Conservation (phyloP, 1,284 basidiomycete species). For the Melampsora abietis-canadensis region DNA sequence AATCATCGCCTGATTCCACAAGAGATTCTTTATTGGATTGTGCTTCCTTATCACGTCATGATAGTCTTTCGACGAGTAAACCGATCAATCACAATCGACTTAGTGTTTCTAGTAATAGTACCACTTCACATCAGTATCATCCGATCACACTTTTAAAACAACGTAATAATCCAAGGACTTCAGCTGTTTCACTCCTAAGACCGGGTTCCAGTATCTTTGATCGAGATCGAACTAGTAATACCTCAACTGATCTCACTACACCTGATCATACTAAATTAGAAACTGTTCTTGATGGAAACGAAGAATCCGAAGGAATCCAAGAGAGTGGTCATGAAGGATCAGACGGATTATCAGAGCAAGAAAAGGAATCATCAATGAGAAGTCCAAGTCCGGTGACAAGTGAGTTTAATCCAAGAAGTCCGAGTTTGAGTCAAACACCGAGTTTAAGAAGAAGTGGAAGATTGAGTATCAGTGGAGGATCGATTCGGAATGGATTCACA, state of each 20-base stretch:
- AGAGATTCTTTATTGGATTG: constrained; percentile 1
- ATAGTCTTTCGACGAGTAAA: not conserved
- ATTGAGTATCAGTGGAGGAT: not conserved
- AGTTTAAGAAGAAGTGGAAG: not conserved
- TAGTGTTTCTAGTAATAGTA: not conserved
- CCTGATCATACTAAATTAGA: constrained; percentile 8
- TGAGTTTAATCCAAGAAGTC: not conserved
- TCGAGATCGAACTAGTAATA: not conserved
- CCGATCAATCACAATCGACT: not conserved
- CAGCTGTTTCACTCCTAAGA: constrained; percentile 27
- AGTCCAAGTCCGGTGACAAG: not conserved
- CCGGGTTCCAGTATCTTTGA: constrained; percentile 41
- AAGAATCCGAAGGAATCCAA: constrained; percentile 48
- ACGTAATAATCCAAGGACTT: not conserved
- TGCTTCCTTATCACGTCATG: not conserved
- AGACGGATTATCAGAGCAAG: too few species aligned
- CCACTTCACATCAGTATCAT: not conserved
- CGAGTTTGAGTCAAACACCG: not conserved
- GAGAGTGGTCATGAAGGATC: constrained; percentile 48
- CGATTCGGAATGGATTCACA: too few species aligned
- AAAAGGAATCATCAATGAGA: not conserved
- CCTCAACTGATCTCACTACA: not conserved
- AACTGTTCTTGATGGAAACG: constrained; percentile 23
- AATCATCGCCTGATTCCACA: not conserved
- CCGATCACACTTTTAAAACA: not conserved